Evolutionary conservation across 169 alveolate species (phyloP).

Genomic region (Plasmodium ovale): DNA sequence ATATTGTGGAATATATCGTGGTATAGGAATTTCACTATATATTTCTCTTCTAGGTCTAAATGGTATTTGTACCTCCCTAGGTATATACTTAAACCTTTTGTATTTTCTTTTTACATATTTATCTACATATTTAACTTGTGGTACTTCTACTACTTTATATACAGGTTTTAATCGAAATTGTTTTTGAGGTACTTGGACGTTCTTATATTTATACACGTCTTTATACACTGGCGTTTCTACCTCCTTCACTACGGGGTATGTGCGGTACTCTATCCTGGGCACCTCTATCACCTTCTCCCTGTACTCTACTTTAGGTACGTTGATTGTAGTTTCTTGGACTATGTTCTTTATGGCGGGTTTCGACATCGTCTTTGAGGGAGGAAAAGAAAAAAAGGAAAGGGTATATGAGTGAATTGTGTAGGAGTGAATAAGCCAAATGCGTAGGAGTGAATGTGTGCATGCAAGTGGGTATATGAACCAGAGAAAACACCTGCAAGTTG

Average conservation of each 20-base stretch:
- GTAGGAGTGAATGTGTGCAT: no score
- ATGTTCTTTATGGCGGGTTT: constrained; percentile 56
- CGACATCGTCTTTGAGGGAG: constrained; percentile 11
- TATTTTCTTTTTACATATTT: constrained; percentile 71
- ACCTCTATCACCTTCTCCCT: constrained; percentile 58
- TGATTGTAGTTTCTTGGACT: constrained; percentile 70
- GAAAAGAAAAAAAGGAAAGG: background rate
- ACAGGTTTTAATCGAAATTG: constrained; percentile 51
- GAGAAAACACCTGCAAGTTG: no score
- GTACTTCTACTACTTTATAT: constrained; percentile 70
- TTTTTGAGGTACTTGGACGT: constrained; percentile 69
- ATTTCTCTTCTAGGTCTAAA: constrained; percentile 78
- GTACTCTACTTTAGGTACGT: constrained; percentile 67
- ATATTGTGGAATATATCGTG: constrained; percentile 68
- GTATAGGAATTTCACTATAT: constrained; percentile 67
- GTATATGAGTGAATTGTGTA: no score
- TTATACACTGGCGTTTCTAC: constrained; percentile 63
- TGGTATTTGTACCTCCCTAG: constrained; percentile 74
- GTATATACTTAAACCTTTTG: constrained; percentile 61
- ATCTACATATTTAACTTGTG: constrained; percentile 52
- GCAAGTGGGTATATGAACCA: no score
- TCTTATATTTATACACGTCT: constrained; percentile 63
- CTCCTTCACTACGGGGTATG: constrained; percentile 63
- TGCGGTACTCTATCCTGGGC: constrained; percentile 61
- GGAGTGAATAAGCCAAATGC: no score